Evolutionary conservation across 1,284 basidiomycete species (phyloP).

Genomic region (Rhodofomes roseus): DNA sequence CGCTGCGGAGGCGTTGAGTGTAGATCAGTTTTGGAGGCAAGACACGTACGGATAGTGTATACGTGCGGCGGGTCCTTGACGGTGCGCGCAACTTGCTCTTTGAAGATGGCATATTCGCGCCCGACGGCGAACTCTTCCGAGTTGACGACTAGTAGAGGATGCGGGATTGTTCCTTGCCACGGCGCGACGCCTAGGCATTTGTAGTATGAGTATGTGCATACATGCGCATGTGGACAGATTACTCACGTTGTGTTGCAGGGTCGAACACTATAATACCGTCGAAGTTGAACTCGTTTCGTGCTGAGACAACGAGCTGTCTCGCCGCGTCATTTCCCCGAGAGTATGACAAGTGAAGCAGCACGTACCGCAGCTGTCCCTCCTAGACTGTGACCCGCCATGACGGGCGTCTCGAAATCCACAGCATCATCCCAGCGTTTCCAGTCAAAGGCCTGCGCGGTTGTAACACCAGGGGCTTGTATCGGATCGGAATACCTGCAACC

Average conservation of each 20-base stretch:
- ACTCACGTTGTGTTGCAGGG: not conserved
- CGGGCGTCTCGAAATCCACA: not conserved
- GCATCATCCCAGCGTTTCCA: not conserved
- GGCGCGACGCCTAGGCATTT: not conserved
- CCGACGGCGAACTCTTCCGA: slow-evolving; percentile 2
- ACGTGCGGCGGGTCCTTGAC: not conserved
- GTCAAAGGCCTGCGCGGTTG: not conserved
- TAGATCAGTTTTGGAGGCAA: not conserved
- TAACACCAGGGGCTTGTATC: not conserved
- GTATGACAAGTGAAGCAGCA: not conserved
- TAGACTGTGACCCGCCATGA: not conserved
- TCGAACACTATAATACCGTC: not conserved
- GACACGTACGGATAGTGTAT: not conserved
- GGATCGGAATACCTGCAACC: not conserved
- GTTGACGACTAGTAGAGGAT: not conserved
- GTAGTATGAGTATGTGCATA: too few species aligned
- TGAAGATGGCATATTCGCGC: slow-evolving; percentile 1
- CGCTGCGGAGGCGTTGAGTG: not conserved
- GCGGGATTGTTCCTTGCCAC: not conserved
- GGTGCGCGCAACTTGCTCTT: not conserved
- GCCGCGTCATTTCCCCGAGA: not conserved
- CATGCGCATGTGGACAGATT: not conserved
- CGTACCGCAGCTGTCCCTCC: not conserved
- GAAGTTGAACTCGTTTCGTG: not conserved
- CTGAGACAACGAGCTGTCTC: not conserved